A percentile compares a stretch with the other conserved stretches of the same genome.
Conservation (phyloP, 2,329 filamentous ascomycete species). For the Aspergillus flavus region DNA sequence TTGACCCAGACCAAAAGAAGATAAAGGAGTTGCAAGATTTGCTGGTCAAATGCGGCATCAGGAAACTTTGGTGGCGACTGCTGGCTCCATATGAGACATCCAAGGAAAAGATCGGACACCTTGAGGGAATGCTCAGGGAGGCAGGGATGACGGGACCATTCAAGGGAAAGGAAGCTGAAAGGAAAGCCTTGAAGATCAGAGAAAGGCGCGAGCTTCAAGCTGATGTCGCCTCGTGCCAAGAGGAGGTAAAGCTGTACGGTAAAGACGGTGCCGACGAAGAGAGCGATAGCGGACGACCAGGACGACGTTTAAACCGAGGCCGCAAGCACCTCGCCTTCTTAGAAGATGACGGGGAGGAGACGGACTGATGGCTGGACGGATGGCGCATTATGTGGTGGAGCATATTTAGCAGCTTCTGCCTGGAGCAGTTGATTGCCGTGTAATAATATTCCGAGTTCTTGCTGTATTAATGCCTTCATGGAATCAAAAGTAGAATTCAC, state of each 20-base stretch:
- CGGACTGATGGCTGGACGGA: conserved; percentile 36
- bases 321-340: conserved; percentile 60
- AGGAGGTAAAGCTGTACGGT: conserved; percentile 81
- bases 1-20: conserved; percentile 70
- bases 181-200: conserved; percentile 83
- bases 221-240: conserved; percentile 81
- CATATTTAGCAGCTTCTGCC: conserved; percentile 9
- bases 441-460: neutral
- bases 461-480: conserved; percentile 12
- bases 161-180: conserved; percentile 79
- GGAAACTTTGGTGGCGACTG: conserved; percentile 88
- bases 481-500: neutral
- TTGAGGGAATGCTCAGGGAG: conserved; percentile 77
- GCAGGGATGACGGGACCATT: conserved; percentile 65
- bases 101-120: conserved; percentile 78
- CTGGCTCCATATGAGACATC: conserved; percentile 73
- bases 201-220: conserved; percentile 81
- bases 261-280: conserved; percentile 48
- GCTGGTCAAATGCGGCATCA: conserved; percentile 85
- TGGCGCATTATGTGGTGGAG: neutral
- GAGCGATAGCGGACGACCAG: conserved; percentile 39
- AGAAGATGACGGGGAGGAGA: conserved; percentile 69
- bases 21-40: conserved; percentile 88
- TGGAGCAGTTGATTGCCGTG: conserved; percentile 11
- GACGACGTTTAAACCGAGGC: conserved; percentile 46